A percentile compares a stretch with the other conserved stretches of the same genome.
phyloP scores from a whole-genome alignment of 768 basidiomycete species.

The Kwoniella sp. region DNA sequence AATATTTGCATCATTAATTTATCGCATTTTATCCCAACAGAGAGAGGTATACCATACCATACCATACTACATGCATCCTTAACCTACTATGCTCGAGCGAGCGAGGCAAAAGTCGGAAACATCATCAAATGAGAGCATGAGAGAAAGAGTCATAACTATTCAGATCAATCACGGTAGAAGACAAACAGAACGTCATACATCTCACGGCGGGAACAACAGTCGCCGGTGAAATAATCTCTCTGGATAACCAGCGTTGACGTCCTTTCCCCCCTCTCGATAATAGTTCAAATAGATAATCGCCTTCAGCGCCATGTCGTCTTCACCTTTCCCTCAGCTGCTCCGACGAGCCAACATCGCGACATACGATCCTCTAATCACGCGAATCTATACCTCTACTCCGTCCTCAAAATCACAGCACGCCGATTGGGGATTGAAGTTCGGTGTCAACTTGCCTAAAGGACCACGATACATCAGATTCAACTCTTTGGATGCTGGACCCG shows the following conservation, averaged over 20 bases:
- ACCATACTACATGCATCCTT: no score
- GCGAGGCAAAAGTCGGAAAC: conserved; percentile 4
- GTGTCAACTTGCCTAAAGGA: conserved; percentile 30
- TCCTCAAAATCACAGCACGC: conserved; percentile 39
- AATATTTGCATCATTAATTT: not conserved
- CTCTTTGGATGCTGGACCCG: conserved; percentile 45
- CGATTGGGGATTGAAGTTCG: conserved; percentile 54
- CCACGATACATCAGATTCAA: conserved; percentile 49
- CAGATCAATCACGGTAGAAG: no score
- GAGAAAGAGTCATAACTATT: no score
- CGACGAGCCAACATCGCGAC: conserved; percentile 47
- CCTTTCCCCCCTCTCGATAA: no score
- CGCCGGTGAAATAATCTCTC: no score
- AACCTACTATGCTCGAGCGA: no score
- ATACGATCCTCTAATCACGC: conserved; percentile 52
- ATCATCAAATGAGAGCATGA: no score
- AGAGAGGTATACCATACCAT: no score
- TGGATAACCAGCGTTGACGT: no score
- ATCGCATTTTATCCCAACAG: conserved; percentile 10
- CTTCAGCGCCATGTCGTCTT: conserved; percentile 36
- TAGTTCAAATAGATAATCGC: not conserved
- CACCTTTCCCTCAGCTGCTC: conserved; percentile 50
- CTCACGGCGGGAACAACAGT: no score
- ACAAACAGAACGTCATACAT: no score
- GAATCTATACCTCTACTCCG: conserved; percentile 53